These are phyloP conservation scores for Aspergillus pseudoglaucus DNA, from an alignment of 2,329 filamentous ascomycete genomes.

Conservation along the genomic window DNA sequence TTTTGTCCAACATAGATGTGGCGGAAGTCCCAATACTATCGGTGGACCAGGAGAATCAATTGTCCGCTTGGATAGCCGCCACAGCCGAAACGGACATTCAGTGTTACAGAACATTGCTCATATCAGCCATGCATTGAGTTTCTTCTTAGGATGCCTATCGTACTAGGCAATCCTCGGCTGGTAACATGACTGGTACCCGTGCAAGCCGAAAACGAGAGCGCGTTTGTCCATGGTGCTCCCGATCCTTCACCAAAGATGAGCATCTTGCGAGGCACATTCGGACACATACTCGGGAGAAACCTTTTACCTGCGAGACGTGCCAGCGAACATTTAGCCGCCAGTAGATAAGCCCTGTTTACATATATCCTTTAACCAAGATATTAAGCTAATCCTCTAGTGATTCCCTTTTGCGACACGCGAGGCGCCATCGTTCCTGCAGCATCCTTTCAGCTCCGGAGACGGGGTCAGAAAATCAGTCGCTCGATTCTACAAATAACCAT, in stretches of 20 bases:
- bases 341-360: too few species aligned
- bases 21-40: too few species aligned
- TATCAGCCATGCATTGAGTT: too few species aligned
- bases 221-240: slow-evolving; percentile 17
- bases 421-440: slow-evolving; percentile 2
- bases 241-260: slow-evolving; percentile 24
- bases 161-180: too few species aligned
- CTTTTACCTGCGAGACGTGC: slow-evolving; percentile 20
- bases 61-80: too few species aligned
- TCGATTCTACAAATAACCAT: background rate
- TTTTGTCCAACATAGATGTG: too few species aligned
- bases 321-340: slow-evolving; percentile 19
- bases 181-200: too few species aligned
- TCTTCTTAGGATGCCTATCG: too few species aligned
- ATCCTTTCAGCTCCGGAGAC: background rate
- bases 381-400: background rate
- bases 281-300: slow-evolving; percentile 28
- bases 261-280: slow-evolving; percentile 27
- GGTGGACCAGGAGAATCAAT: too few species aligned
- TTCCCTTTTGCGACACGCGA: slow-evolving; percentile 8
- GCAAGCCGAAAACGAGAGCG: slow-evolving; percentile 1
- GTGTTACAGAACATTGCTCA: too few species aligned
- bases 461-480: background rate
- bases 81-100: too few species aligned
- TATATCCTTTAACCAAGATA: too few species aligned